phyloP scores from a whole-genome alignment of 2,329 filamentous ascomycete genomes.

The Dactylellina parvicollis region DNA sequence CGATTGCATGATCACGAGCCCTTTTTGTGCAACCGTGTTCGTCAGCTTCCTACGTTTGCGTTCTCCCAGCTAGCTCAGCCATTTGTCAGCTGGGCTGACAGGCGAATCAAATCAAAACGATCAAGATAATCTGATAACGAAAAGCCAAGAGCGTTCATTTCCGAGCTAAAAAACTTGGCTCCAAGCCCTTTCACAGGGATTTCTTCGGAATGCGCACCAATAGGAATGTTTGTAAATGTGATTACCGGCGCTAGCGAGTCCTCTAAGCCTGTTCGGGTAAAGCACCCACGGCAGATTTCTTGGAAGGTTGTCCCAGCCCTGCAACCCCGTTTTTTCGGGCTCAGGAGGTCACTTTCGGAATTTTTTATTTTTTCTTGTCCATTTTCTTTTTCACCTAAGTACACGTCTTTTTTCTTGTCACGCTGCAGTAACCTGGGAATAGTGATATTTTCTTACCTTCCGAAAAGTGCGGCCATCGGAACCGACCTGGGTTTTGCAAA shows the following conservation, averaged over 20 bases:
- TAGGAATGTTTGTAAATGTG: slow-evolving; percentile 32
- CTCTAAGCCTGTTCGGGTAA: slow-evolving; percentile 47
- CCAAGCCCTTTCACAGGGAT: slow-evolving; percentile 18
- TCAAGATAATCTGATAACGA: slow-evolving; percentile 36
- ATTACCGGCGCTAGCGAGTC: slow-evolving; percentile 46
- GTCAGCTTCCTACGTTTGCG: slow-evolving; percentile 11
- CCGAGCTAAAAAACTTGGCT: slow-evolving; percentile 25
- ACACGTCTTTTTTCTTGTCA: slow-evolving; percentile 11
- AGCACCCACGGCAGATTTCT: slow-evolving; percentile 20
- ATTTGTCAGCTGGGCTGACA: slow-evolving; percentile 38
- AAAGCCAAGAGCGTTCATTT: slow-evolving; percentile 19
- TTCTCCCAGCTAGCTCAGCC: neutral
- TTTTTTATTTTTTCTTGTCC: slow-evolving; percentile 20
- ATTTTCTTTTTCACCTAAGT: slow-evolving; percentile 16
- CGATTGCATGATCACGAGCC: slow-evolving; percentile 44
- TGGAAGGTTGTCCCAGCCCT: slow-evolving; percentile 10
- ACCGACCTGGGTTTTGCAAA: slow-evolving; percentile 29
- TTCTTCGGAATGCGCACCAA: slow-evolving; percentile 42
- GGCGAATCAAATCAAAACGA: neutral
- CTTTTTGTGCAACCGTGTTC: slow-evolving; percentile 39
- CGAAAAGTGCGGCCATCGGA: slow-evolving; percentile 23
- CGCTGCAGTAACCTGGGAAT: slow-evolving; percentile 31
- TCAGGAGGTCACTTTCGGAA: slow-evolving; percentile 31
- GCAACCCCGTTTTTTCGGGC: slow-evolving; percentile 27
- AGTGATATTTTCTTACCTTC: slow-evolving; percentile 38